Conservation (phyloP, 345 rosid genomes). For the Salix exigua region DNA sequence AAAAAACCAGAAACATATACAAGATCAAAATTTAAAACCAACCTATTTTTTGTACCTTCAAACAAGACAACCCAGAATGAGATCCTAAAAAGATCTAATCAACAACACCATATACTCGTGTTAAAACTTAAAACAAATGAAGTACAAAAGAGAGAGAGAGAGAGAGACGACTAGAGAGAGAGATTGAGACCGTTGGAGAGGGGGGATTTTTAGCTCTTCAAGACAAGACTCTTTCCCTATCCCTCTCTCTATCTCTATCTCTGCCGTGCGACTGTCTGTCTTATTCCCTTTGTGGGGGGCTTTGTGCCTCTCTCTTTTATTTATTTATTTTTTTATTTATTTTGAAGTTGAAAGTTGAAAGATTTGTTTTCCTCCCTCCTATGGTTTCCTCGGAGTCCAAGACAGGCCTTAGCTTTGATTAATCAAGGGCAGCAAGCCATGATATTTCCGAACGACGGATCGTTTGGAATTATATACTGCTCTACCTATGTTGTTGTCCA, state of each 20-base stretch:
- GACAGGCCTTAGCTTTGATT: conserved; percentile 12
- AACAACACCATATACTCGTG: background rate
- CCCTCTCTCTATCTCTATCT: background rate
- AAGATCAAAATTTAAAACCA: background rate
- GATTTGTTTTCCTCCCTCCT: background rate
- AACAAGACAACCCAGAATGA: background rate
- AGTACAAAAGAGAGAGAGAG: too few relatives aligned
- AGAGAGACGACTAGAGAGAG: background rate
- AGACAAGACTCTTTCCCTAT: background rate
- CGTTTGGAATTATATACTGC: too few relatives aligned
- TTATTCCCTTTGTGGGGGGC: background rate
- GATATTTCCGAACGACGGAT: background rate
- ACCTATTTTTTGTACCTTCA: background rate
- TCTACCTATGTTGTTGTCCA: too few relatives aligned
- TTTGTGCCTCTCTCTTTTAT: background rate
- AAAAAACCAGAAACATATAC: background rate
- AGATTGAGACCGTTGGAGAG: background rate
- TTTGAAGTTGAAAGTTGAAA: conserved; percentile 13
- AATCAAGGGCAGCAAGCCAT: background rate
- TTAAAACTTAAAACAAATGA: background rate
- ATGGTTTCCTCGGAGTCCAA: conserved; percentile 20
- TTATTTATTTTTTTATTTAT: conserved; percentile 1
- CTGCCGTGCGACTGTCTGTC: background rate
- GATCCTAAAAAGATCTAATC: background rate
- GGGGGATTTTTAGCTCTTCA: background rate